These are phyloP conservation scores for Colletotrichum lindemuthianum DNA, from an alignment of 2,329 filamentous ascomycete genomes.

Conservation along the genomic window DNA sequence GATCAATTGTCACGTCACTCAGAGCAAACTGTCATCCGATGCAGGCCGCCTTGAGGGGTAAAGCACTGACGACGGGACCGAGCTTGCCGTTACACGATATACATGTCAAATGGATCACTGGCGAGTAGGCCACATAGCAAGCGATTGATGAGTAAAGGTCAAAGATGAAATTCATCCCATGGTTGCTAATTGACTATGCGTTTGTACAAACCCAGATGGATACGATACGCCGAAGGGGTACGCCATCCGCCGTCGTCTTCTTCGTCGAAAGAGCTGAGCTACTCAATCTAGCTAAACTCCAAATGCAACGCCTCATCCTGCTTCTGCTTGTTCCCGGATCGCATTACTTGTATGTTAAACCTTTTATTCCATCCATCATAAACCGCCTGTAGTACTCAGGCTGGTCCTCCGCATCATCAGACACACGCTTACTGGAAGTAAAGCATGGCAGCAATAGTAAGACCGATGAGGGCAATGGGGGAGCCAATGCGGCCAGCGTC, in stretches of 20 bases:
- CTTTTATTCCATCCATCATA: conserved; percentile 31
- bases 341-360: conserved; percentile 34
- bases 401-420: neutral
- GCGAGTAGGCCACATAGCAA: neutral
- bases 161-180: conserved; percentile 13
- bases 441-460: conserved; percentile 51
- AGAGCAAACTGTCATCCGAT: conserved; percentile 20
- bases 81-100: neutral
- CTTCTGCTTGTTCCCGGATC: conserved; percentile 30
- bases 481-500: conserved; percentile 45
- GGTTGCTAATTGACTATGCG: conserved; percentile 16
- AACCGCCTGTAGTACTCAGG: conserved; percentile 15
- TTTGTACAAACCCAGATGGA: conserved; percentile 21
- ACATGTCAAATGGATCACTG: neutral
- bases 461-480: conserved; percentile 52
- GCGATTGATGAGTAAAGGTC: neutral
- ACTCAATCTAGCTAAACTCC: conserved; percentile 23
- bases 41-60: conserved; percentile 16
- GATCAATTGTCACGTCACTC: neutral
- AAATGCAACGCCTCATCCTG: conserved; percentile 31
- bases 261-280: conserved; percentile 13
- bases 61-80: neutral
- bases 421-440: conserved; percentile 51
- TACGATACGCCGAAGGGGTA: conserved; percentile 18
- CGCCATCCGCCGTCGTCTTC: conserved; percentile 1